These are phyloP conservation scores for Stagonosporopsis rhizophila DNA, from an alignment of 2,329 filamentous ascomycete species.

Conservation along the genomic window DNA sequence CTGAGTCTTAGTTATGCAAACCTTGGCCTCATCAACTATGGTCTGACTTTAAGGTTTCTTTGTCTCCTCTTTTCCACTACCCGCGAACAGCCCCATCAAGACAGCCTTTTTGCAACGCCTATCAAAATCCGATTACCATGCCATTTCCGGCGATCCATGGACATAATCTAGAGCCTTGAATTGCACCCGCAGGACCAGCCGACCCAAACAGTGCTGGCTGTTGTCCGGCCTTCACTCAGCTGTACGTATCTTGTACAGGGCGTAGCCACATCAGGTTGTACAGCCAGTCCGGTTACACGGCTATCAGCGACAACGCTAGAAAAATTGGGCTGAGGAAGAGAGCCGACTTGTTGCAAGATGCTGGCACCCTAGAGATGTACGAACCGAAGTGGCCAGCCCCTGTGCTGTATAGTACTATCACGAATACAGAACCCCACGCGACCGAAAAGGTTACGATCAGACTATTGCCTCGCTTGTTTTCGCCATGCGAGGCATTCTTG, in stretches of 20 bases:
- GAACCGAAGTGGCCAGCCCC: too few relatives aligned
- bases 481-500: not conserved
- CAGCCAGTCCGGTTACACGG: too few relatives aligned
- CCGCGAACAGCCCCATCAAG: not conserved
- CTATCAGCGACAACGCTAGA: too few relatives aligned
- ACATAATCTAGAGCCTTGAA: not conserved
- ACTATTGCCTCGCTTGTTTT: not conserved
- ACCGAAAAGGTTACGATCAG: not conserved
- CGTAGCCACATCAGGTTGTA: too few relatives aligned
- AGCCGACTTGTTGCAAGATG: too few relatives aligned
- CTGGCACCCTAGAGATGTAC: too few relatives aligned
- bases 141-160: not conserved
- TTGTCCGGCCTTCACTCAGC: not conserved
- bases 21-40: not conserved
- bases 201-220: not conserved
- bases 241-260: not conserved
- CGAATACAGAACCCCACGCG: not conserved
- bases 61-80: not conserved
- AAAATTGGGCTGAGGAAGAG: too few relatives aligned
- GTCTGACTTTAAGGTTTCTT: not conserved
- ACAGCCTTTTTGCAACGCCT: not conserved
- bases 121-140: not conserved
- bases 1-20: not conserved
- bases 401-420: too few relatives aligned
- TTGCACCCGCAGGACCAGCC: not conserved